Percentiles rank a stretch among this genome's conserved stretches.
Conservation (phyloP, 352 stramenopile species). For the Phytophthora tubulina region DNA sequence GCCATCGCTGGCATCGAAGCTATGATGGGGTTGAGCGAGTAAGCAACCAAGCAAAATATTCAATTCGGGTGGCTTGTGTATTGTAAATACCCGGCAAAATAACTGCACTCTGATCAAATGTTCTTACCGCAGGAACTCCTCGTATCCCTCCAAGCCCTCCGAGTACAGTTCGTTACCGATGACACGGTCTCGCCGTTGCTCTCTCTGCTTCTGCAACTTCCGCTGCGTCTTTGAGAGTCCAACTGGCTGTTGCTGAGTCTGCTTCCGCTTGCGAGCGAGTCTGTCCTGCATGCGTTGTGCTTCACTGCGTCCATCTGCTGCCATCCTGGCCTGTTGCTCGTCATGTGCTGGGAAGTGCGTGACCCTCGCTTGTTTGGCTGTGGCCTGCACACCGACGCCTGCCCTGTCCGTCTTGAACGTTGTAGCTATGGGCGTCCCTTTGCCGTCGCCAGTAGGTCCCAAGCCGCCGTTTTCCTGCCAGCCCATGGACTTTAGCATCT, state of each 20-base stretch:
- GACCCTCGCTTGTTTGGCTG: slow-evolving; percentile 38
- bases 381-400: slow-evolving; percentile 47
- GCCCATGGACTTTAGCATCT: slow-evolving; percentile 68
- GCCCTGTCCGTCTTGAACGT: slow-evolving; percentile 65
- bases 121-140: slow-evolving; percentile 57
- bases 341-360: slow-evolving; percentile 56
- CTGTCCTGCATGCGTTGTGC: slow-evolving; percentile 53
- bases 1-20: slow-evolving; percentile 19
- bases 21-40: slow-evolving; percentile 13
- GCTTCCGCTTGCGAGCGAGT: slow-evolving; percentile 60
- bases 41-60: slow-evolving; percentile 1
- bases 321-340: slow-evolving; percentile 43
- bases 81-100: background rate
- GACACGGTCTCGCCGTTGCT: slow-evolving; percentile 50
- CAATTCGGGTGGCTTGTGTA: no score
- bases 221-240: slow-evolving; percentile 39
- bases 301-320: slow-evolving; percentile 45
- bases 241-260: slow-evolving; percentile 25
- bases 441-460: slow-evolving; percentile 44
- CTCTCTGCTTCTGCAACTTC: slow-evolving; percentile 53
- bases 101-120: background rate
- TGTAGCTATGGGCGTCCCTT: slow-evolving; percentile 57
- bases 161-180: slow-evolving; percentile 62
- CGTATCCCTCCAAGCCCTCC: slow-evolving; percentile 64
- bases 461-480: slow-evolving; percentile 60